Percentiles rank a stretch among this genome's conserved stretches.
These are phyloP conservation scores for Salvia splendens DNA, from an alignment of 257 asterid species.

Conservation along the genomic window DNA sequence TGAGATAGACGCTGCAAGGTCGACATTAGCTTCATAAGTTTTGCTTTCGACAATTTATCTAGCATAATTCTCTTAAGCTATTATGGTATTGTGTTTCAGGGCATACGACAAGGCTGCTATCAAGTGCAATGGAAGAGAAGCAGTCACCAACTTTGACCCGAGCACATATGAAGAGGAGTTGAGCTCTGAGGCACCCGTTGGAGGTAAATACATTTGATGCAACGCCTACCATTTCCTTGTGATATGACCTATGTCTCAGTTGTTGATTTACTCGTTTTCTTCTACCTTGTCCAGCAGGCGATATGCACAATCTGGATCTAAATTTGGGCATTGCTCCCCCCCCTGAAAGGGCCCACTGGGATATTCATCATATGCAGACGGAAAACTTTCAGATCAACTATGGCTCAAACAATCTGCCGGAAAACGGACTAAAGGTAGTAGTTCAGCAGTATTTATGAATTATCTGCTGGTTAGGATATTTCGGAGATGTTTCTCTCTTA, in stretches of 20 bases:
- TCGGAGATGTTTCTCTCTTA: conserved; percentile 15
- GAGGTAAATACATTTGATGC: conserved; percentile 38
- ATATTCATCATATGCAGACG: conserved; percentile 38
- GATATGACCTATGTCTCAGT: not conserved
- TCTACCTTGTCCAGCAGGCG: conserved; percentile 41
- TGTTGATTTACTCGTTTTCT: conserved; percentile 21
- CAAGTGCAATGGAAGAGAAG: conserved; percentile 85
- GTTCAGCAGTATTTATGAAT: conserved; percentile 27
- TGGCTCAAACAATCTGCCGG: conserved; percentile 43
- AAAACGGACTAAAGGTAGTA: conserved; percentile 46
- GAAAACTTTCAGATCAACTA: conserved; percentile 39
- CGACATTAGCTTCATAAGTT: conserved; percentile 2
- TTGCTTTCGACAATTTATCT: conserved; percentile 3
- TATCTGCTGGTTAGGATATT: conserved; percentile 1
- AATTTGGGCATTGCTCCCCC: conserved; percentile 67
- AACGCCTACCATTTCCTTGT: too few species aligned
- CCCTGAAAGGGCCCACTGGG: conserved; percentile 39
- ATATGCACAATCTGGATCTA: conserved; percentile 54
- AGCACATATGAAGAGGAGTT: conserved; percentile 66
- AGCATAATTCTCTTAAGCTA: conserved; percentile 19
- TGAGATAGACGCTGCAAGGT: conserved; percentile 98
- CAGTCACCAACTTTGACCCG: conserved; percentile 84
- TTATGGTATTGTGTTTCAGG: conserved; percentile 47
- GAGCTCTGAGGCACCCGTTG: conserved; percentile 47
- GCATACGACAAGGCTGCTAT: conserved; percentile 96